Evolutionary conservation across 345 rosid species (phyloP).

Genomic region (Eucalyptus cloeziana): DNA sequence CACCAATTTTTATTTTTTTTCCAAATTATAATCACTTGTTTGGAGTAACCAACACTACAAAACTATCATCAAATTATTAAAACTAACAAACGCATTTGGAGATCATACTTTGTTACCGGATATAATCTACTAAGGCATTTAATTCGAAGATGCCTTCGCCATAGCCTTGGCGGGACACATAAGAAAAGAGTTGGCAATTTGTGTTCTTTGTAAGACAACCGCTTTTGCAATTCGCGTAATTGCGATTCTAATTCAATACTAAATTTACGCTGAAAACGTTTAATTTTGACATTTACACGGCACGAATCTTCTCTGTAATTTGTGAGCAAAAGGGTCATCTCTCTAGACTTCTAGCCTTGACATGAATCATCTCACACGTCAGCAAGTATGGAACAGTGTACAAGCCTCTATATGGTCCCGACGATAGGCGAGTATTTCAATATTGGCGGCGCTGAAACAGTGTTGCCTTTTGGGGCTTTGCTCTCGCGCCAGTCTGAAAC

Average conservation of each 20-base stretch:
- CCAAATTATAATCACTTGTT: background rate
- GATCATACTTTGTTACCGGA: accelerated
- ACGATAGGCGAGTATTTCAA: background rate
- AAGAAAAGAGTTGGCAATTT: background rate
- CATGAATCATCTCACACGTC: background rate
- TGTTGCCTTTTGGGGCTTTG: background rate
- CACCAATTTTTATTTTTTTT: background rate
- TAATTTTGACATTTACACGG: background rate
- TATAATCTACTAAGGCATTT: background rate
- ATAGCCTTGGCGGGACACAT: accelerated
- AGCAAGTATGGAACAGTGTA: too few relatives aligned
- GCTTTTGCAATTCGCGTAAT: background rate
- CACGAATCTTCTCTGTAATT: background rate
- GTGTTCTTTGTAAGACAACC: accelerated
- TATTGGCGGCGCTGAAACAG: background rate
- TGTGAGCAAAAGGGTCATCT: too few relatives aligned
- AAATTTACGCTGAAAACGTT: background rate
- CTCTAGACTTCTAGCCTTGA: background rate
- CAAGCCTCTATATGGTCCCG: background rate
- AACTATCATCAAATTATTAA: background rate
- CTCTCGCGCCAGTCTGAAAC: background rate
- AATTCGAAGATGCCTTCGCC: background rate
- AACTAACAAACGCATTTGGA: background rate
- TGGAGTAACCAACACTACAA: background rate
- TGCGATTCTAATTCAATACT: too few relatives aligned